Evolutionary conservation across 78 protist genomes (phyloP).

Genomic region (Isochrysis galbana): DNA sequence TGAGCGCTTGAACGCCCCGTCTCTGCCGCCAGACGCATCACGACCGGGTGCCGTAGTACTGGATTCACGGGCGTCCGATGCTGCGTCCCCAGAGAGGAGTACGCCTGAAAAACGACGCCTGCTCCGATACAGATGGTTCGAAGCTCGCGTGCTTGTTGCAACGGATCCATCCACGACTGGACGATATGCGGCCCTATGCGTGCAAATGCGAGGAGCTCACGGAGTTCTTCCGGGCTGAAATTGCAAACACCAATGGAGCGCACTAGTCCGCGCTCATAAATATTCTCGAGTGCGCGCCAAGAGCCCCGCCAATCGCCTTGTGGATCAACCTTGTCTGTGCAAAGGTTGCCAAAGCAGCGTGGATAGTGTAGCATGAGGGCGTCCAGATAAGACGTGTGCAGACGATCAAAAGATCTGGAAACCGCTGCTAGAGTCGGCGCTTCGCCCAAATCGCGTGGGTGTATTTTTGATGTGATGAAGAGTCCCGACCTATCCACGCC

Average conservation of each 20-base stretch:
- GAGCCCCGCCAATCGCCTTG: not conserved
- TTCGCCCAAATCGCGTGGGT: not conserved
- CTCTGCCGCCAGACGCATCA: not conserved
- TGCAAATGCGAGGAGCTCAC: not conserved
- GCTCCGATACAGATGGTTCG: no score
- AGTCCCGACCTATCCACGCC: not conserved
- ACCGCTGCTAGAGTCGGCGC: not conserved
- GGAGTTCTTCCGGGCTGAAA: not conserved
- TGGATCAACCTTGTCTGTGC: not conserved
- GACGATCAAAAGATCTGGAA: not conserved
- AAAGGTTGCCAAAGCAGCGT: not conserved
- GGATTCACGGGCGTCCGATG: not conserved
- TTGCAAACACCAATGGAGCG: conserved; percentile 1
- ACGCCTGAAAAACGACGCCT: not conserved
- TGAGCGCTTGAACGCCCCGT: not conserved
- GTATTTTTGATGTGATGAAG: conserved; percentile 1
- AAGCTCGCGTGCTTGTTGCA: not conserved
- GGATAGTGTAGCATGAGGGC: not conserved
- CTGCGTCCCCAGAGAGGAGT: not conserved
- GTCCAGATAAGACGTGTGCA: not conserved
- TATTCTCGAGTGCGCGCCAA: conserved; percentile 5
- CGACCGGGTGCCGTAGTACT: not conserved
- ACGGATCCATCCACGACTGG: not conserved
- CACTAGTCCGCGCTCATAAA: not conserved
- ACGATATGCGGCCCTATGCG: not conserved